Evolutionary conservation across 176 grass and related monocot species (phyloP).

Genomic region (Carex pumila): DNA sequence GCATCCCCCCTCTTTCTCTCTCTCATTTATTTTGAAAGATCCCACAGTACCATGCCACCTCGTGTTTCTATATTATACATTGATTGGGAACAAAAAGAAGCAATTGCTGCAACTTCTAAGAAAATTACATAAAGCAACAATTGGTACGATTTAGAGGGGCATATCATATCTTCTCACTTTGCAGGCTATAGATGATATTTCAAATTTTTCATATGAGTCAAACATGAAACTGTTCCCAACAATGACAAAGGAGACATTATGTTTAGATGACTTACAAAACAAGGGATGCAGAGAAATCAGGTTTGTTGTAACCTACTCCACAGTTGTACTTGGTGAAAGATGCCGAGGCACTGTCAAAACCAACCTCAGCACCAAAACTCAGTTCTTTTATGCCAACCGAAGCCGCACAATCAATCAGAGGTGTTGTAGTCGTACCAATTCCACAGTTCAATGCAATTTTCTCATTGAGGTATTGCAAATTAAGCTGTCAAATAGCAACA

Average conservation of each 20-base stretch:
- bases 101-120: not conserved
- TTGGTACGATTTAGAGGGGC: not conserved
- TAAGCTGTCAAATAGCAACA: constrained; percentile 45
- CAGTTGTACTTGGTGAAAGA: constrained; percentile 88
- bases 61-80: not conserved
- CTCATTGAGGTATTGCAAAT: constrained; percentile 74
- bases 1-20: not conserved
- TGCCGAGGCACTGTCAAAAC: constrained; percentile 86
- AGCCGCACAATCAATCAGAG: constrained; percentile 62
- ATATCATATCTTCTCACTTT: not conserved
- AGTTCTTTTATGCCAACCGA: constrained; percentile 53
- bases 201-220: not conserved
- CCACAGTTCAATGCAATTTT: constrained; percentile 53
- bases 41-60: not conserved
- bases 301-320: constrained; percentile 61
- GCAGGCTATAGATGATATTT: not conserved
- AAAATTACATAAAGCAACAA: not conserved
- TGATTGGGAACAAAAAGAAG: not conserved
- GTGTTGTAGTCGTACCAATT: constrained; percentile 60
- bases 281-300: constrained; percentile 59
- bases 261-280: constrained; percentile 46
- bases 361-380: constrained; percentile 61
- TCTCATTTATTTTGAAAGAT: not conserved
- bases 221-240: not conserved
- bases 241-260: not conserved